Percentiles rank a stretch among this genome's conserved stretches.
These are phyloP conservation scores for Zea luxurians DNA, from an alignment of 176 grass and related monocot species.

Conservation along the genomic window DNA sequence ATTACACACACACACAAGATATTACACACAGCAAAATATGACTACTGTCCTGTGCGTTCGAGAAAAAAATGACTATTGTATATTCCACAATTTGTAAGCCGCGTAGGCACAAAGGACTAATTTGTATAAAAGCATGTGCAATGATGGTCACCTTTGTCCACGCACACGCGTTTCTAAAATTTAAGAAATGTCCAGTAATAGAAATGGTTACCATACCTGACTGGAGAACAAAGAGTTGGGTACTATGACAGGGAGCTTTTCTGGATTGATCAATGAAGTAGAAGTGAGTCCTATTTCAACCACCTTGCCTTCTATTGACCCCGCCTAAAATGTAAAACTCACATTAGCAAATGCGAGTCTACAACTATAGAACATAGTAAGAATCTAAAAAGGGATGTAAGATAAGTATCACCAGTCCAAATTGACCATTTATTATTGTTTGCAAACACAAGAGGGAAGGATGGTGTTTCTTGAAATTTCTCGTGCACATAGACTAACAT, in stretches of 20 bases:
- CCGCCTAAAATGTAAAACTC: slow-evolving; percentile 61
- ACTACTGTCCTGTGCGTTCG: too few relatives aligned
- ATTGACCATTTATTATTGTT: neutral
- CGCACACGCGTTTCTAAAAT: neutral
- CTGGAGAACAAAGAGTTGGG: slow-evolving; percentile 95
- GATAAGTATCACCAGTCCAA: neutral
- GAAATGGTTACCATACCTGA: slow-evolving; percentile 57
- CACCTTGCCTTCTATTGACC: slow-evolving; percentile 86
- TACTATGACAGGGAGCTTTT: slow-evolving; percentile 90
- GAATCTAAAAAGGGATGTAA: slow-evolving; percentile 11
- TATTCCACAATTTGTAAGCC: neutral
- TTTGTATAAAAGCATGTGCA: neutral
- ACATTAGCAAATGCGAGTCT: slow-evolving; percentile 7
- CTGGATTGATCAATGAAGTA: slow-evolving; percentile 82
- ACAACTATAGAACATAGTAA: neutral
- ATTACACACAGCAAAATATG: neutral
- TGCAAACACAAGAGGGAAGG: neutral
- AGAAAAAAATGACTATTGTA: neutral
- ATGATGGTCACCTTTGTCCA: neutral
- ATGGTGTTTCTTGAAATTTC: slow-evolving; percentile 3
- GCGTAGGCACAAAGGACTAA: neutral
- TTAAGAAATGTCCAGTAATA: slow-evolving; percentile 12
- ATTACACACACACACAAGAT: neutral
- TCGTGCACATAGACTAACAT: slow-evolving; percentile 8
- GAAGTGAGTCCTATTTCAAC: slow-evolving; percentile 80